Conservation (phyloP, 768 basidiomycete species). For the Tylopilus vinaceipallidus region DNA sequence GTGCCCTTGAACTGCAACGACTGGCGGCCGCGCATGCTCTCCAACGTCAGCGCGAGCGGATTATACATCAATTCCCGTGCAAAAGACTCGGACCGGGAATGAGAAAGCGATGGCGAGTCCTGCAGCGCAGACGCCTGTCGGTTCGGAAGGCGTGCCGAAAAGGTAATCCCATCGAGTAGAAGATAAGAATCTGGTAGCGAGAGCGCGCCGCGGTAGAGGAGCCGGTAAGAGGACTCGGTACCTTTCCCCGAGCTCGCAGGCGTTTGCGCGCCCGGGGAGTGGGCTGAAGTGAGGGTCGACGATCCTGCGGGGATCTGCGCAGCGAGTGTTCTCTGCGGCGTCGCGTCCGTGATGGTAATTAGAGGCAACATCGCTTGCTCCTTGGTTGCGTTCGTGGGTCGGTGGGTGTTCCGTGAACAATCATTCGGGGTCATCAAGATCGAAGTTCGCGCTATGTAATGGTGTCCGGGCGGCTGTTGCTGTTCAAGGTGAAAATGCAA, state of each 20-base stretch:
- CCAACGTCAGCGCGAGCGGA: constrained; percentile 67
- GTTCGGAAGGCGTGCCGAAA: constrained; percentile 48
- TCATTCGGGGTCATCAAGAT: neutral
- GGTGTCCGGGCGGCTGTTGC: no score
- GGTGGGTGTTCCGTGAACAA: neutral
- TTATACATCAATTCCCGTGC: constrained; percentile 53
- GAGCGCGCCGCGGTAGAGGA: constrained; percentile 74
- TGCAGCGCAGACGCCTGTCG: constrained; percentile 26
- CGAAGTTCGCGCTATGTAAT: neutral
- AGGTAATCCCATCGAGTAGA: constrained; percentile 71
- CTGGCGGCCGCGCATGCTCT: constrained; percentile 77
- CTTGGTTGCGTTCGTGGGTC: neutral
- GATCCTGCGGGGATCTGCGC: neutral
- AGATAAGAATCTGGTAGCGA: constrained; percentile 72
- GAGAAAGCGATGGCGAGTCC: constrained; percentile 22
- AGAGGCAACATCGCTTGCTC: neutral
- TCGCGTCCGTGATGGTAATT: constrained; percentile 19
- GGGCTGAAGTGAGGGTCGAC: constrained; percentile 6
- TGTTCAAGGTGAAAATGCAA: no score
- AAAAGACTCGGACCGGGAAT: constrained; percentile 25
- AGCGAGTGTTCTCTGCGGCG: constrained; percentile 16
- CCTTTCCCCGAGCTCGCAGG: constrained; percentile 2
- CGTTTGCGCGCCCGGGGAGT: neutral
- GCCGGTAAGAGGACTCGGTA: constrained; percentile 36
- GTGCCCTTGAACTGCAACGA: constrained; percentile 57